phyloP scores from a whole-genome alignment of 768 basidiomycete genomes.

The Tricholoma furcatifolium region DNA sequence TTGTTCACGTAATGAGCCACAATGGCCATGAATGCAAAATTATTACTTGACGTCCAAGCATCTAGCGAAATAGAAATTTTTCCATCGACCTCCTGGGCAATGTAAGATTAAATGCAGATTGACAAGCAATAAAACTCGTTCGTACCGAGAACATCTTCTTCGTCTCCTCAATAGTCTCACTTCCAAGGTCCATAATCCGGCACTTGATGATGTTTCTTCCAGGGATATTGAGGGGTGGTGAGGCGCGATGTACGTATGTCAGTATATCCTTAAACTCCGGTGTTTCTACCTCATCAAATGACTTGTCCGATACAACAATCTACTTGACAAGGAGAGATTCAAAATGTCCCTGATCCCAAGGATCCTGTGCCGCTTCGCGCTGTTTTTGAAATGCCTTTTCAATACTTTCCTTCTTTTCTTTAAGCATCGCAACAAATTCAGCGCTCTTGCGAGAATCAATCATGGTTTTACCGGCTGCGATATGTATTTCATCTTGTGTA shows the following conservation, averaged over 20 bases:
- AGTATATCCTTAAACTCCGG: constrained; percentile 17
- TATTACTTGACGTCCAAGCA: too few species aligned
- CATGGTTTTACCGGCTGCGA: too few species aligned
- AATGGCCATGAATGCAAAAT: too few species aligned
- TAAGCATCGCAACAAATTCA: too few species aligned
- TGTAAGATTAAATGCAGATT: too few species aligned
- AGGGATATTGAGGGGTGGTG: background rate
- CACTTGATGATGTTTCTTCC: background rate
- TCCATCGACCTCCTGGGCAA: too few species aligned
- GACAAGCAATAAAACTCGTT: too few species aligned
- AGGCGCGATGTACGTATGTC: constrained; percentile 10
- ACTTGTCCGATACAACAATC: constrained; percentile 9
- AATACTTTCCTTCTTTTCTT: too few species aligned
- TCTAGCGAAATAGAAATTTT: too few species aligned
- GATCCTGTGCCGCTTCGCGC: background rate
- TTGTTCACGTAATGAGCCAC: too few species aligned
- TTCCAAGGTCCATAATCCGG: background rate
- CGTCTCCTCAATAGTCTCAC: background rate
- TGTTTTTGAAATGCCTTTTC: background rate
- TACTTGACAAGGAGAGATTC: background rate
- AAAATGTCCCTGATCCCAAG: constrained; percentile 4
- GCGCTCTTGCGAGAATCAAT: too few species aligned
- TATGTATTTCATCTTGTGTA: too few species aligned
- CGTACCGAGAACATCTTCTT: background rate
- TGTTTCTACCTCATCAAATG: constrained; percentile 12